Evolutionary conservation across 352 stramenopile species (phyloP).

Genomic region (Phytophthora sojae): DNA sequence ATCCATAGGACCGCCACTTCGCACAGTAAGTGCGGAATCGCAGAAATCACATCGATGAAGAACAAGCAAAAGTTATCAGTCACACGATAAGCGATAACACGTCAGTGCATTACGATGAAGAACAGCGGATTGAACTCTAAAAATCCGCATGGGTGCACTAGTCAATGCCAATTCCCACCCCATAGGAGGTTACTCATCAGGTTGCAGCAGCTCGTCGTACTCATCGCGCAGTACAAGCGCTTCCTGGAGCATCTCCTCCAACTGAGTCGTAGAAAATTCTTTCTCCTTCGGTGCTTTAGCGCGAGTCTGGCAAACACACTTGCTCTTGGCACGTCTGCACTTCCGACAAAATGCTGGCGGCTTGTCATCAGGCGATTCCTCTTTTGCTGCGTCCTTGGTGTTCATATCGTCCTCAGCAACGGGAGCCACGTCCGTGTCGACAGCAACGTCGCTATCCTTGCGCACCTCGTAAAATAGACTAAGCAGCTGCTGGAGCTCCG

Average conservation of each 20-base stretch:
- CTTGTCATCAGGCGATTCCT: constrained; percentile 4
- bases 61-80: no score
- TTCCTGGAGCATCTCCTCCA: constrained; percentile 78
- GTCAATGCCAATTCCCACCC: neutral
- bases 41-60: no score
- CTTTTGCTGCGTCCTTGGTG: constrained; percentile 17
- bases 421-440: constrained; percentile 63
- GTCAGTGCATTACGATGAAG: neutral
- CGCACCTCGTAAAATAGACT: constrained; percentile 72
- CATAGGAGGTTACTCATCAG: constrained; percentile 21
- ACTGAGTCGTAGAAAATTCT: constrained; percentile 60
- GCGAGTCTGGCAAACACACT: constrained; percentile 64
- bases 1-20: no score
- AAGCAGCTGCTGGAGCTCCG: constrained; percentile 74
- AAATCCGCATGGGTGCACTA: neutral
- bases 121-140: constrained; percentile 28
- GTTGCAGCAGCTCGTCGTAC: constrained; percentile 76
- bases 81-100: neutral
- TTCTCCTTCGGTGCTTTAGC: constrained; percentile 28
- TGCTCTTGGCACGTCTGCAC: constrained; percentile 65
- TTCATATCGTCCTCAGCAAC: constrained; percentile 29
- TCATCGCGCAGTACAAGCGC: constrained; percentile 72
- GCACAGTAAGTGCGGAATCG: no score
- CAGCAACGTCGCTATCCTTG: constrained; percentile 61
- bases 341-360: constrained; percentile 67